Evolutionary conservation across 2,329 filamentous ascomycete species (phyloP).

Genomic region (Epichloe brachyelytri): DNA sequence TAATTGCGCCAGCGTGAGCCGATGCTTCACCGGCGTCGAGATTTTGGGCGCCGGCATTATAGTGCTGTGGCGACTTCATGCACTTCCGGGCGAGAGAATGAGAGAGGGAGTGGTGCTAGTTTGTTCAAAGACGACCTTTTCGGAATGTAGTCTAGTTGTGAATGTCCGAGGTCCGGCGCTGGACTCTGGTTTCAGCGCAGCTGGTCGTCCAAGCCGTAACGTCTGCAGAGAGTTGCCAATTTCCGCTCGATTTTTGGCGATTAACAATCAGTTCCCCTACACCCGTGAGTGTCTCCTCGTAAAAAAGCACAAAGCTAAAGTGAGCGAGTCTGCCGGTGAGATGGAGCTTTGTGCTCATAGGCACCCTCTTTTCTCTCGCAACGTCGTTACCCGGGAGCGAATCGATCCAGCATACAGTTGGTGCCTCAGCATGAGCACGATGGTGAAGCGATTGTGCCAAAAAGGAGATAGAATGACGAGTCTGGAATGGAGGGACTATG

Average conservation of each 20-base stretch:
- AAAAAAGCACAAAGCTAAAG: not conserved
- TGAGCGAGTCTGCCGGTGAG: not conserved
- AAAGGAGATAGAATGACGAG: not conserved
- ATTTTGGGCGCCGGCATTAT: slow-evolving; percentile 25
- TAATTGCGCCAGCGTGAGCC: slow-evolving; percentile 74
- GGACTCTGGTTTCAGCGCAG: not conserved
- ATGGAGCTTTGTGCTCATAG: not conserved
- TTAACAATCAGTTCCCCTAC: not conserved
- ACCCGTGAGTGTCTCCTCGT: not conserved
- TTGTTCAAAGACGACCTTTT: not conserved
- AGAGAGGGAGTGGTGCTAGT: not conserved
- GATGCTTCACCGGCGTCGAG: slow-evolving; percentile 39
- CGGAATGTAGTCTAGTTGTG: not conserved
- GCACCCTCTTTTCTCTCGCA: not conserved
- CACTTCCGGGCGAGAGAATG: not conserved
- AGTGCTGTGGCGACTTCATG: not conserved
- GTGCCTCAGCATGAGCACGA: not conserved
- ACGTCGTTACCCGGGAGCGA: not conserved
- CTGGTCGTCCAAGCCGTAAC: not conserved
- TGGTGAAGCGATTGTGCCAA: not conserved
- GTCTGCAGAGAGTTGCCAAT: not conserved
- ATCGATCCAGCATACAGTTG: not conserved
- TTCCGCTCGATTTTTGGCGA: too few species aligned
- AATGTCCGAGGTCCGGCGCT: not conserved
- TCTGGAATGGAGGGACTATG: not conserved